Evolutionary conservation across 495 filamentous ascomycete genomes (phyloP).

Genomic region (Neurospora terricola): DNA sequence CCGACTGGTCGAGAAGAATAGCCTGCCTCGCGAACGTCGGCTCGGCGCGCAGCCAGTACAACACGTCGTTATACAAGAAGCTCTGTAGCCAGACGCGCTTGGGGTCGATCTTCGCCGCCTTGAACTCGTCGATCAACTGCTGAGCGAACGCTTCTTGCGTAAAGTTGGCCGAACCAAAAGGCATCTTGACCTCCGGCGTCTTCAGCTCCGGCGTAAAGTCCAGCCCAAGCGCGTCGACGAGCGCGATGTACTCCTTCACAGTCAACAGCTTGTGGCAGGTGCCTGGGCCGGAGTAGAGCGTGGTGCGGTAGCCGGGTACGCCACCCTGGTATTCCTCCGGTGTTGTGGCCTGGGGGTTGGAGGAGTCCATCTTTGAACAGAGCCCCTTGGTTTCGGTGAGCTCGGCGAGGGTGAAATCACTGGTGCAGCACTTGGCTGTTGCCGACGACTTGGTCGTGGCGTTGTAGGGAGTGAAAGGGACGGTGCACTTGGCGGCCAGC

Average conservation of each 20-base stretch:
- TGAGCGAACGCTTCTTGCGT: constrained; percentile 48
- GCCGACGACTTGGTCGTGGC: constrained; percentile 30
- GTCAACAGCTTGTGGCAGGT: constrained; percentile 45
- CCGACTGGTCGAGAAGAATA: constrained; percentile 47
- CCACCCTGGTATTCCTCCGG: constrained; percentile 41
- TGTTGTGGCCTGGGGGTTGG: constrained; percentile 42
- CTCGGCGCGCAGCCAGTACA: constrained; percentile 51
- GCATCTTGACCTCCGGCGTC: constrained; percentile 48
- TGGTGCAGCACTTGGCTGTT: constrained; percentile 50
- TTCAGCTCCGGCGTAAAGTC: constrained; percentile 56
- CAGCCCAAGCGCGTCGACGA: constrained; percentile 41
- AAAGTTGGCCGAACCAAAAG: constrained; percentile 41
- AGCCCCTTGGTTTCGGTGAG: constrained; percentile 47
- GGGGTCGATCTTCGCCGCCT: constrained; percentile 38
- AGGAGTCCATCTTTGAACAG: constrained; percentile 54
- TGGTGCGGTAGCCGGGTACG: constrained; percentile 46
- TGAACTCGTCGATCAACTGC: constrained; percentile 51
- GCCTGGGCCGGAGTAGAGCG: constrained; percentile 40
- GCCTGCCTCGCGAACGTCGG: constrained; percentile 48
- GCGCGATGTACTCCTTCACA: constrained; percentile 41
- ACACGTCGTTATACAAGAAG: constrained; percentile 49
- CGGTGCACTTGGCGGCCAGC: constrained; percentile 50
- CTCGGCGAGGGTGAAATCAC: constrained; percentile 50
- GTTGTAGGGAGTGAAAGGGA: constrained; percentile 38
- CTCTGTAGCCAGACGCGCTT: constrained; percentile 49